Evolutionary conservation across 2,329 filamentous ascomycete species (phyloP).

Genomic region (Curvularia spicifera): DNA sequence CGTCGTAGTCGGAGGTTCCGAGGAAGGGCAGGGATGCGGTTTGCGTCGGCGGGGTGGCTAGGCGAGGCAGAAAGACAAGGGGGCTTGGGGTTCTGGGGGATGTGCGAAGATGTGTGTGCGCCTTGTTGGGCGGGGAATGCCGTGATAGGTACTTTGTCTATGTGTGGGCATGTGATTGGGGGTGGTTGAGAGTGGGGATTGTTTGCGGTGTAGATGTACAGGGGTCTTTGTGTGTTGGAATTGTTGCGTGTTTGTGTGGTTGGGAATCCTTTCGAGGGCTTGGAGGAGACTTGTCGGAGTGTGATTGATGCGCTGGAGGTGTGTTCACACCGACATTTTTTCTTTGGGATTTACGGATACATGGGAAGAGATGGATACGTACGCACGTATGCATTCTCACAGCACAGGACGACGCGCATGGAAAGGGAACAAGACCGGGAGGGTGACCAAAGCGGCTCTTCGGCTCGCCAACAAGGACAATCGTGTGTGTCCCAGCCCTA

Average conservation of each 20-base stretch:
- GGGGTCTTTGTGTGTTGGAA: not conserved
- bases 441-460: not conserved
- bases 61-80: not conserved
- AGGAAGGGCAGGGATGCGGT: not conserved
- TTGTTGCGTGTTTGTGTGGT: not conserved
- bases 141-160: not conserved
- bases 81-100: not conserved
- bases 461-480: not conserved
- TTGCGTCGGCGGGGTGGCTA: not conserved
- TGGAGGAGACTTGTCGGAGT: not conserved
- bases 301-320: not conserved
- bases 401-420: not conserved
- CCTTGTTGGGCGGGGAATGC: not conserved
- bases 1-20: not conserved
- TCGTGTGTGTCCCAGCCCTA: not conserved
- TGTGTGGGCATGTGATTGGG: not conserved
- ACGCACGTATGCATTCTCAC: not conserved
- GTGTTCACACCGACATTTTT: not conserved
- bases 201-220: not conserved
- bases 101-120: not conserved
- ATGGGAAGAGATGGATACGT: not conserved
- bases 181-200: not conserved
- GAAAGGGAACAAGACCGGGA: not conserved
- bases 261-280: not conserved
- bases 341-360: not conserved